Percentiles rank a stretch among this genome's conserved stretches.
Conservation (phyloP, 768 basidiomycete species). For the Wakefieldia striispora region DNA sequence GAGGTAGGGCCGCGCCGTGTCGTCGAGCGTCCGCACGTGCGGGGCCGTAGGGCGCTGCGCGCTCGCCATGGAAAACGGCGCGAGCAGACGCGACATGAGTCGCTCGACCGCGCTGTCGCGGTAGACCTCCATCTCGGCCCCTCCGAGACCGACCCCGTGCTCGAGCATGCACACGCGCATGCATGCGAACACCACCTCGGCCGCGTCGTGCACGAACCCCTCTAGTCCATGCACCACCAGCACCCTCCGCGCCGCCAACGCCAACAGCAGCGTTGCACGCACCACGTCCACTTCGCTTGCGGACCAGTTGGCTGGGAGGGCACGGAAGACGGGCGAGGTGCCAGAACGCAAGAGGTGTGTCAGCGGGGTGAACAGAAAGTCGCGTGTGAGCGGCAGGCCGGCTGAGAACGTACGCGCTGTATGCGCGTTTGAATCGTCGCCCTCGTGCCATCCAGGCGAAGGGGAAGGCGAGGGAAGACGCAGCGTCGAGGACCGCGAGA, state of each 20-base stretch:
- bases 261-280: constrained; percentile 64
- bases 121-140: constrained; percentile 62
- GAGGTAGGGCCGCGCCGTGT: constrained; percentile 56
- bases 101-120: constrained; percentile 63
- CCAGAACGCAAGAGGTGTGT: constrained; percentile 81
- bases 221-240: constrained; percentile 41
- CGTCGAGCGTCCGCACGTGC: constrained; percentile 42
- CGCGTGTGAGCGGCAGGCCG: constrained; percentile 48
- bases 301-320: constrained; percentile 70
- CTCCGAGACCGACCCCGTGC: constrained; percentile 49
- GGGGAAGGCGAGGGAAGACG: constrained; percentile 27
- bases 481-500: constrained; percentile 56
- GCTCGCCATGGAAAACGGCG: constrained; percentile 43
- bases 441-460: background rate
- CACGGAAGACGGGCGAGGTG: constrained; percentile 64
- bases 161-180: constrained; percentile 98
- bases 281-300: constrained; percentile 77
- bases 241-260: constrained; percentile 46
- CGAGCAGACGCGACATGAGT: constrained; percentile 60
- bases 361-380: constrained; percentile 71
- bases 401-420: constrained; percentile 2
- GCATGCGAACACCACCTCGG: constrained; percentile 61
- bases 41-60: constrained; percentile 4
- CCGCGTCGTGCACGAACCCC: constrained; percentile 26
- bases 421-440: background rate